Base-by-base conservation (phyloP, 139 green algal genomes). In the Ulvella scutata region DNA sequence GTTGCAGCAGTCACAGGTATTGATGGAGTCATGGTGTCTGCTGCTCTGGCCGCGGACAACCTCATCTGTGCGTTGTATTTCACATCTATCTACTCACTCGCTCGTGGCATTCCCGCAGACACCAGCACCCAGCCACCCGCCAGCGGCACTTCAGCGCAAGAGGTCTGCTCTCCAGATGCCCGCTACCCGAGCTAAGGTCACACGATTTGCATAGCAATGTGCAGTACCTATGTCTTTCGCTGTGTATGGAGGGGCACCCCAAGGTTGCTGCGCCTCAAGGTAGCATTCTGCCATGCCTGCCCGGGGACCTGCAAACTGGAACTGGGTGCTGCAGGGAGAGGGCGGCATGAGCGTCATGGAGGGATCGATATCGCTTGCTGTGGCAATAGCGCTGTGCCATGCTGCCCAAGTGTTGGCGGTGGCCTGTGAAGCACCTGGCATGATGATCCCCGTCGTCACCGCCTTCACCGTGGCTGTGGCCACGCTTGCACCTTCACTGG, bases 11-110 rank as follows among this genome's bases (percentile, higher is more conserved):
- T 43, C 84, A 23, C 75, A 82, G 17, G 61, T 76, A 10, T 67
- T 34, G 51, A 76, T 28, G 28, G 26, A 60, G 72, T 37, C 20
- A 43, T 43, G 13, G 43, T 43, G 74, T 76, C 73, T 43, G 90
- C 92, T 0, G 93, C 87, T 34, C 84, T 98, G 26, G 92, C 92
- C n/a, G 92, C 93, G 3, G 93, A 98, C 79, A 93, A 97, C 82
- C 82, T 97, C 34, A 90, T 96, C 20, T 89, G 90, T 59, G 88
- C 85, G 0, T n/a, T 92, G 21, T 96, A 96, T 81, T 96, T 96
- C 75, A 81, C 87, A 0, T 75, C 83, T 10, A 72, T 96, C 3
- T 96, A 92, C 82, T 51, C 81, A 2, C 74, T 94, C 74, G 90
- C 89, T 0, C 80, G 80, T 9, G 36, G 43, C 4, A 81, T 90